These are phyloP conservation scores for Podaxis sp. DNA, from an alignment of 768 basidiomycete species.

Conservation along the genomic window DNA sequence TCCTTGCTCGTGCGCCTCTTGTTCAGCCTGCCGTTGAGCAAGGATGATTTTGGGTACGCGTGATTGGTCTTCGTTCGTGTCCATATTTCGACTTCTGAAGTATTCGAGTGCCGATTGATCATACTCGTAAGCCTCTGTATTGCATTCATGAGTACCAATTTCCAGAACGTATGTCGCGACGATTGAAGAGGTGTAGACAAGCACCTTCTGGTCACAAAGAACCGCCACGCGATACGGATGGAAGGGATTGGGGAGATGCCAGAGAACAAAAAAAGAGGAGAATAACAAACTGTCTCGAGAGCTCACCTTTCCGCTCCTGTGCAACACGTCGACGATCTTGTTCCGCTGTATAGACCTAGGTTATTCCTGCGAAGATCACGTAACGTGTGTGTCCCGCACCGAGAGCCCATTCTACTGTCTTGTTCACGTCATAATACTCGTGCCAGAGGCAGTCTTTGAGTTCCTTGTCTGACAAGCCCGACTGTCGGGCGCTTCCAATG, in stretches of 20 bases:
- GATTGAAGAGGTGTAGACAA: slow-evolving; percentile 36
- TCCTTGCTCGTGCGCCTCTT: slow-evolving; percentile 26
- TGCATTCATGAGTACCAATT: slow-evolving; percentile 5
- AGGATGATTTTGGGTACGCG: slow-evolving; percentile 60
- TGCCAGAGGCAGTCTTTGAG: slow-evolving; percentile 88
- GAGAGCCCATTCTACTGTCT: slow-evolving; percentile 70
- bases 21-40: slow-evolving; percentile 50
- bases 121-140: slow-evolving; percentile 19
- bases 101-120: slow-evolving; percentile 19
- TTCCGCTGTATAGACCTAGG: slow-evolving; percentile 51
- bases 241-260: slow-evolving; percentile 29
- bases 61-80: slow-evolving; percentile 35
- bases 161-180: neutral
- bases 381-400: slow-evolving; percentile 47
- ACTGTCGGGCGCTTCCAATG: slow-evolving; percentile 63
- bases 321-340: slow-evolving; percentile 61
- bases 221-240: slow-evolving; percentile 20
- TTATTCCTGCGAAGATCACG: slow-evolving; percentile 1
- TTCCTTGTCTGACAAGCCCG: slow-evolving; percentile 69
- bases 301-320: slow-evolving; percentile 86
- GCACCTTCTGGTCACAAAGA: slow-evolving; percentile 57
- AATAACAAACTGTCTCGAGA: slow-evolving; percentile 25
- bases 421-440: slow-evolving; percentile 80
- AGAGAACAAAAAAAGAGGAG: slow-evolving; percentile 26
- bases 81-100: slow-evolving; percentile 22